These are phyloP conservation scores for Spizellomyces punctatus DNA, from an alignment of 192 early-diverging fungal genomes.

Conservation along the genomic window DNA sequence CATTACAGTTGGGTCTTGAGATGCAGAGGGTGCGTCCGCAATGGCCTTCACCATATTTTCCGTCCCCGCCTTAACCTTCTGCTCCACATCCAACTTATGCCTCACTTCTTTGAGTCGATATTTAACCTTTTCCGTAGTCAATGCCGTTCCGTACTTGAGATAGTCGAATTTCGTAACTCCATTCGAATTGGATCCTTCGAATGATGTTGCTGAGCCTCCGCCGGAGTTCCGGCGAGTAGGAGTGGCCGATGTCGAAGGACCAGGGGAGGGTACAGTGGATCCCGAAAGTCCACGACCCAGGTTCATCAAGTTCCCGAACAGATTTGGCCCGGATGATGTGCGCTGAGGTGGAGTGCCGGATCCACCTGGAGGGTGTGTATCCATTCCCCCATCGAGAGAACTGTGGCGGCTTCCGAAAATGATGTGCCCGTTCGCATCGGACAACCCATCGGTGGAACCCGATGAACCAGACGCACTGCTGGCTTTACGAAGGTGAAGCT, in stretches of 20 bases:
- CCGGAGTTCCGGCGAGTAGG: constrained; percentile 3
- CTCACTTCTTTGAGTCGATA: constrained; percentile 85
- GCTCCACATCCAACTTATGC: constrained; percentile 93
- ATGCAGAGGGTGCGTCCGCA: neutral
- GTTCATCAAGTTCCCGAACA: constrained; percentile 6
- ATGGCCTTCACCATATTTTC: constrained; percentile 63
- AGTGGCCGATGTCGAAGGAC: constrained; percentile 5
- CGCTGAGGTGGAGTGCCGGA: neutral
- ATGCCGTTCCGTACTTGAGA: constrained; percentile 41
- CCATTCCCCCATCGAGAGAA: constrained; percentile 20
- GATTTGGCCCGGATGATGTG: neutral
- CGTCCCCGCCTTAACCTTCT: constrained; percentile 80
- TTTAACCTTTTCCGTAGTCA: constrained; percentile 57
- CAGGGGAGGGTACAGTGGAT: constrained; percentile 3
- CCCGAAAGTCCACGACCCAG: neutral
- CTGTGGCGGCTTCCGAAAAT: constrained; percentile 29
- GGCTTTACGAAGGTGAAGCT: constrained; percentile 28
- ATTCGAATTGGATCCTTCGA: neutral
- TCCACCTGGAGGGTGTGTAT: neutral
- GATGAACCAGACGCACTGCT: constrained; percentile 1
- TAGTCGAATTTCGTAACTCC: constrained; percentile 36
- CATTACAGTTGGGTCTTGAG: constrained; percentile 31
- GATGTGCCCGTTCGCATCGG: neutral
- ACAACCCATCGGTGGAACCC: neutral
- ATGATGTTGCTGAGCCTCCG: neutral